These are phyloP conservation scores for Crithidia fasciculata DNA, from an alignment of 208 protist species.

Conservation along the genomic window DNA sequence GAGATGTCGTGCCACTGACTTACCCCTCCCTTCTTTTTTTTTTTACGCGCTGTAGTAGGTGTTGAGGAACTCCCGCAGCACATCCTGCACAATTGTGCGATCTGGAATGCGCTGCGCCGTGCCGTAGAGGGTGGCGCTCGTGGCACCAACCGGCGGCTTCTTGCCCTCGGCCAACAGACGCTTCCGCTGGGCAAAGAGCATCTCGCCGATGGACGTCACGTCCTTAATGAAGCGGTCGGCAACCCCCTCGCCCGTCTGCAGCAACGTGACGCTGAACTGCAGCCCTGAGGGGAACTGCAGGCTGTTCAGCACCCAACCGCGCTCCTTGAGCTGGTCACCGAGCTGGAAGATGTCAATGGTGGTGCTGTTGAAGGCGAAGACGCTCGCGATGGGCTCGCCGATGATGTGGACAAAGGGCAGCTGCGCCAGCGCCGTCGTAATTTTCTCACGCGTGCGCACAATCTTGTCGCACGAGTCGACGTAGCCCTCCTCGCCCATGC, in stretches of 20 bases:
- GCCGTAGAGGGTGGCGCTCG: constrained; percentile 92
- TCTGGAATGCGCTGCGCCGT: constrained; percentile 92
- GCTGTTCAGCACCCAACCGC: constrained; percentile 94
- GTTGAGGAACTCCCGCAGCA: constrained; percentile 82
- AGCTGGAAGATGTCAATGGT: constrained; percentile 93
- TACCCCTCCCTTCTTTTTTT: neutral
- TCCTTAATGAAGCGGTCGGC: constrained; percentile 83
- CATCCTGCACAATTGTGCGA: constrained; percentile 89
- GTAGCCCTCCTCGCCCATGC: constrained; percentile 92
- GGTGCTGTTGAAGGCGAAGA: constrained; percentile 91
- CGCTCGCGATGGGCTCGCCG: constrained; percentile 79
- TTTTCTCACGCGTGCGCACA: constrained; percentile 75
- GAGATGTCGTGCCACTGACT: neutral
- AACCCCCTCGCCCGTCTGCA: constrained; percentile 82
- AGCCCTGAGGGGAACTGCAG: constrained; percentile 94
- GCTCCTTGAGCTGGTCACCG: constrained; percentile 70
- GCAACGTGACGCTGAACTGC: constrained; percentile 92
- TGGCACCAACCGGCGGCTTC: constrained; percentile 26
- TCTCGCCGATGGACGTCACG: constrained; percentile 51
- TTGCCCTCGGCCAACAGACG: constrained; percentile 47
- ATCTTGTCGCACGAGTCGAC: constrained; percentile 81
- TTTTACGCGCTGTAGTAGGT: constrained; percentile 76
- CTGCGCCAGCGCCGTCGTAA: constrained; percentile 66
- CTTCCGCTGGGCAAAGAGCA: constrained; percentile 47
- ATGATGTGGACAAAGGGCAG: constrained; percentile 86